These are phyloP conservation scores for Hymenoscyphus occultus DNA, from an alignment of 2,329 filamentous ascomycete genomes.

Conservation along the genomic window DNA sequence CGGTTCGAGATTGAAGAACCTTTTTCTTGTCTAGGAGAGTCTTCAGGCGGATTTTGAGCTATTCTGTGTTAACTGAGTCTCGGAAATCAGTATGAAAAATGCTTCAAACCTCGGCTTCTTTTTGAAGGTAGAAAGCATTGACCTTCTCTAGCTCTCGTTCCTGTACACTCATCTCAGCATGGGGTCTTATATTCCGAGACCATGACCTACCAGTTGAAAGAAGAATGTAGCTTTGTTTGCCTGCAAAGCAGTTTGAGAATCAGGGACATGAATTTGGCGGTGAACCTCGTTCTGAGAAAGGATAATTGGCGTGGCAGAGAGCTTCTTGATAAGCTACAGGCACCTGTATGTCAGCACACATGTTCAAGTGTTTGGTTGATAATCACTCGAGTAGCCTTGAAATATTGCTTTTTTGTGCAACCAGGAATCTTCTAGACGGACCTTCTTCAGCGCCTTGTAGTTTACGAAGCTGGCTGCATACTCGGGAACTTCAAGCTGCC, in stretches of 20 bases:
- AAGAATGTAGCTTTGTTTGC: conserved; percentile 99
- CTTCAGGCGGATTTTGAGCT: conserved; percentile 91
- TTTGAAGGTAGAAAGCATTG: conserved; percentile 95
- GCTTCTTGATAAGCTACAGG: conserved; percentile 88
- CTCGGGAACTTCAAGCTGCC: conserved; percentile 97
- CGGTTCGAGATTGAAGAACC: conserved; percentile 75
- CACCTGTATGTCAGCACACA: conserved; percentile 34
- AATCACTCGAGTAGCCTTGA: conserved; percentile 13
- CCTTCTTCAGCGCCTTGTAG: conserved; percentile 99
- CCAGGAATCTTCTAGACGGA: conserved; percentile 41
- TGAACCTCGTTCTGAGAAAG: conserved; percentile 67
- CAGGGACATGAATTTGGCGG: conserved; percentile 48
- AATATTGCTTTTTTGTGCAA: conserved; percentile 21
- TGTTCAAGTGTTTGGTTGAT: conserved; percentile 22
- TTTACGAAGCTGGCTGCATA: conserved; percentile 99
- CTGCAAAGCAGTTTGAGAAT: conserved; percentile 86
- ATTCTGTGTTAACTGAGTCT: conserved; percentile 19
- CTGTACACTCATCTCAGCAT: conserved; percentile 52
- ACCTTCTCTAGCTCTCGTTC: conserved; percentile 98
- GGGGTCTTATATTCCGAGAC: conserved; percentile 20
- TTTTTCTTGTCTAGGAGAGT: conserved; percentile 95
- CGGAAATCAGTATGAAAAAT: conserved; percentile 7
- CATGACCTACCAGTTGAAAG: conserved; percentile 76
- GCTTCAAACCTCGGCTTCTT: conserved; percentile 83
- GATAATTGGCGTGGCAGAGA: conserved; percentile 86